These are phyloP conservation scores for Xylariaceae sp. DNA, from an alignment of 2,329 filamentous ascomycete genomes.

Conservation along the genomic window DNA sequence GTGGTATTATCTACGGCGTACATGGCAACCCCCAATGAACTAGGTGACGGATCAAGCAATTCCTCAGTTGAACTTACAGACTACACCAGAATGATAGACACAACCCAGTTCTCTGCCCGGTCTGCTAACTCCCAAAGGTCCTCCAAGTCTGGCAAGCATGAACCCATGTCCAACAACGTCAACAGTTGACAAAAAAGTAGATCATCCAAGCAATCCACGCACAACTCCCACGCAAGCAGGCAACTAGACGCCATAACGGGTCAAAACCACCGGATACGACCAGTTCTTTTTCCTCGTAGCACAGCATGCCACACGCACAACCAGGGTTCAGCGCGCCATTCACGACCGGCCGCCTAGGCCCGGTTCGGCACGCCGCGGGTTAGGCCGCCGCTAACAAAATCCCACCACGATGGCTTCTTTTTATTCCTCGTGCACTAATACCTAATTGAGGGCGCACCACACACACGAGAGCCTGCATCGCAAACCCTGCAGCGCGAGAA, in stretches of 20 bases:
- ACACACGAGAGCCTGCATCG: background rate
- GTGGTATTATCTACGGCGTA: no score
- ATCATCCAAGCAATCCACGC: background rate
- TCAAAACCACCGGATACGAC: background rate
- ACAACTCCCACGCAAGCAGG: background rate
- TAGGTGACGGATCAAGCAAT: background rate
- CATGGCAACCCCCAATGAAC: background rate
- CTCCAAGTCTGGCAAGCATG: background rate
- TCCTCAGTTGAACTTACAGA: background rate
- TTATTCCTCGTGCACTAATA: no score
- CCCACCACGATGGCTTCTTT: background rate
- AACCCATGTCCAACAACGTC: background rate
- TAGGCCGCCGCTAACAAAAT: slow-evolving; percentile 12
- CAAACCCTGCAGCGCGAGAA: no score
- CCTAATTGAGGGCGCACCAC: no score
- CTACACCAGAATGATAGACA: background rate
- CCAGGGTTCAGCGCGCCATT: background rate
- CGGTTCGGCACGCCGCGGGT: slow-evolving; percentile 3
- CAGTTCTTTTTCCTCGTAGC: background rate
- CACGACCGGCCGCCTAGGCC: no score
- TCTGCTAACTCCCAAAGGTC: background rate
- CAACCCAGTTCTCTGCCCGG: background rate
- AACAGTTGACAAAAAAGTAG: background rate
- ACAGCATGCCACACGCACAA: background rate
- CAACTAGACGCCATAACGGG: background rate